Evolutionary conservation across 495 filamentous ascomycete species (phyloP).

Genomic region (Penicillium atrosanguineum): DNA sequence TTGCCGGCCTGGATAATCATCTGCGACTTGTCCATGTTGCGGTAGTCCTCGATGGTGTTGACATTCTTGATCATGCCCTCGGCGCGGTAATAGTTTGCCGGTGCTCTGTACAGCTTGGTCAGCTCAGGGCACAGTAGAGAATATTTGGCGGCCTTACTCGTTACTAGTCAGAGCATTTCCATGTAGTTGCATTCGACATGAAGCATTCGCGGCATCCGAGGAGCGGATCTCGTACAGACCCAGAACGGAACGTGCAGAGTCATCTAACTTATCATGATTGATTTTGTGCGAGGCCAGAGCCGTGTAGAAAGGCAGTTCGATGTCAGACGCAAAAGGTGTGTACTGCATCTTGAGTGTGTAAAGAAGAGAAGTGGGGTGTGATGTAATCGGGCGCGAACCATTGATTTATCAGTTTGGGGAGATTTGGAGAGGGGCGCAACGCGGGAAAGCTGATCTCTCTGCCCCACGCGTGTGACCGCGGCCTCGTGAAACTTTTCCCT

Average conservation of each 20-base stretch:
- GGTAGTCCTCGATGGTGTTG: slow-evolving; percentile 94
- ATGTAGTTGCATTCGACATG: slow-evolving; percentile 82
- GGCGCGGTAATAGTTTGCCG: slow-evolving; percentile 70
- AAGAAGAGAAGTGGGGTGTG: slow-evolving; percentile 5
- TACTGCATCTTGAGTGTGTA: slow-evolving; percentile 50
- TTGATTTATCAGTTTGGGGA: not conserved
- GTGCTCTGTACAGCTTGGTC: slow-evolving; percentile 52
- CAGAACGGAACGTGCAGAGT: slow-evolving; percentile 81
- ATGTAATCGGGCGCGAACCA: slow-evolving; percentile 10
- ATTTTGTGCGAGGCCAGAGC: slow-evolving; percentile 86
- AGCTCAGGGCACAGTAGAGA: slow-evolving; percentile 3
- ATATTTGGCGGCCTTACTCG: slow-evolving; percentile 56
- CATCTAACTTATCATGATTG: slow-evolving; percentile 93
- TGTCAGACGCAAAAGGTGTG: slow-evolving; percentile 85
- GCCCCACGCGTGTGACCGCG: slow-evolving; percentile 7
- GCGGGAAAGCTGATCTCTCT: not conserved
- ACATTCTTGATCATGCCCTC: slow-evolving; percentile 95
- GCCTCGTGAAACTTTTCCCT: slow-evolving; percentile 4
- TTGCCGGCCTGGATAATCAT: slow-evolving; percentile 71
- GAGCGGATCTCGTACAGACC: slow-evolving; percentile 84
- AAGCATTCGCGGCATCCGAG: slow-evolving; percentile 63
- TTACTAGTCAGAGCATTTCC: slow-evolving; percentile 79
- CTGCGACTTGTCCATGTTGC: slow-evolving; percentile 65
- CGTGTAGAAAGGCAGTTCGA: slow-evolving; percentile 92
- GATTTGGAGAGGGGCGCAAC: not conserved